Evolutionary conservation across 192 early-diverging fungal genomes (phyloP), one percentile per base, ranked within the genome.

Genomic region (Pecoramyces ruminantium): DNA sequence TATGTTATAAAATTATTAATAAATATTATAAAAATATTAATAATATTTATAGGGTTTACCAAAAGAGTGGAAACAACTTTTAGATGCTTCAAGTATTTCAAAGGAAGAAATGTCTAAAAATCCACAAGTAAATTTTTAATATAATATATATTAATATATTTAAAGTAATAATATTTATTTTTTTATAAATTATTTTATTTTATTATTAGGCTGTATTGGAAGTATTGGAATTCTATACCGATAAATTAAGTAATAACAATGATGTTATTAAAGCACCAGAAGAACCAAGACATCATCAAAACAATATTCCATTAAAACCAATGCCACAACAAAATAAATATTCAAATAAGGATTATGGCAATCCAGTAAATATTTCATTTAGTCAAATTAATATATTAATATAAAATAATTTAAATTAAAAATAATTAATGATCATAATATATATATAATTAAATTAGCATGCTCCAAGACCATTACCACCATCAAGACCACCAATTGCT

Each of bases 41-140:
- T n/a, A n/a, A 40, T 51, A n/a, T n/a, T 25, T n/a, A 67, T n/a
- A 67, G 51, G 51, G 51, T 67, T 84, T 99, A 82, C 98, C 98
- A 79, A 93, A 94, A 81, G 94, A 96, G 84, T 99, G 98, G 98
- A 94, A 93, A 78, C 92, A 89, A 84, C 89, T 99, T 29, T 86
- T 99, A 78, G 95, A 96, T 85, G 91, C 93, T 27, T 97, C 96
- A 12, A 93, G 93, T 79, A 96, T 99, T 78, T 96, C 98, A 28
- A 92, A 96, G 83, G 96, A 99, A 83, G 98, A 99, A 90, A 96
- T 96, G 83, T 92, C 95, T 40, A 96, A 95, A 86, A 96, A 99
- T 82, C 98, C 98, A 30, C 97, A 67, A n/a, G 51, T 67, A 67
- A 14, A 14, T n/a, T n/a, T n/a, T n/a, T n/a, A 6, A 34, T 34